Base-by-base conservation (phyloP, 2,329 filamentous ascomycete genomes). In the Fusarium heterosporum region DNA sequence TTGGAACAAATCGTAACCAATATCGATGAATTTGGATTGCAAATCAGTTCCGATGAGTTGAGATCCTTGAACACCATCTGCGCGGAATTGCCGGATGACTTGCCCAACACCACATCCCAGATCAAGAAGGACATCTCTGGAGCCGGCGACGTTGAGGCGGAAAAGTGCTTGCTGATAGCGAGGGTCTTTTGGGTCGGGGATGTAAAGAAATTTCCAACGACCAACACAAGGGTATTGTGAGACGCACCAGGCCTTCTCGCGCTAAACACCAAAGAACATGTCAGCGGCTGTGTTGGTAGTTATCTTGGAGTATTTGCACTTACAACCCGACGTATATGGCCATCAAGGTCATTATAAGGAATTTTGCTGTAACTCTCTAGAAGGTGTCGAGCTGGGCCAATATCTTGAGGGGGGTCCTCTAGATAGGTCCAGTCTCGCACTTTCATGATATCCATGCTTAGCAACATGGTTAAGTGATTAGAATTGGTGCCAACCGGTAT, bases 1-100 rank as follows among this genome's bases (percentile, higher is more conserved):
- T 43, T 82, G 81, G 76, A 91, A 92, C 19, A 92, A 79, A 53
- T 89, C 86, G 73, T 89, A 88, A 28, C 87, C 87, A n/a, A 86
- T 74, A 12, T 86, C 80, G 51, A 88, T 79, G 66, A 88, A 85
- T n/a, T 77, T 77, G 19, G 78, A 68, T 41, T 83, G 78, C 4
- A 85, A 63, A 61, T 87, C 85, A 5, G 79, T 77, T 17, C 83
- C 85, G 58, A 82, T 82, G n/a, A 88, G 74, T 43, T 82, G 80
- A 16, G 77, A 72, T 7, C 80, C 77, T 25, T 81, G 75, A 9
- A 84, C 84, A 19, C 85, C 85, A 56, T 86, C 83, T 49, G 77
- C 75, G 12, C 80, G 78, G 28, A 85, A 79, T 68, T 84, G 81
- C n/a, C 83, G 80, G 29, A 85, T 74, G 10, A 81, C 76, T 66